Base-by-base conservation (phyloP, 148 eudicot genomes). In the Chenopodium suecicum region DNA sequence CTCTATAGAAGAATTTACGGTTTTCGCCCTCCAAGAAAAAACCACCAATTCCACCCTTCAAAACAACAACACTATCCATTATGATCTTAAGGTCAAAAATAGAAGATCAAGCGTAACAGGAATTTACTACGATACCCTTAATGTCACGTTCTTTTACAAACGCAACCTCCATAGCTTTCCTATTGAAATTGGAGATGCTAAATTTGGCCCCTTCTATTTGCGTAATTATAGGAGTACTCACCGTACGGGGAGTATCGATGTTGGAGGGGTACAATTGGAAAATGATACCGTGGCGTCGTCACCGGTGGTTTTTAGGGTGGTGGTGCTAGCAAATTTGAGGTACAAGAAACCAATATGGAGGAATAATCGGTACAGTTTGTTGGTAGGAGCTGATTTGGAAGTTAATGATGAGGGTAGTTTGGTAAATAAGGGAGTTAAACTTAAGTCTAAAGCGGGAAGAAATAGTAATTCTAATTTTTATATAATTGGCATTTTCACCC, bases 261-360 rank as follows among this genome's bases (percentile, higher is more conserved):
- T 62, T 37, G 48, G 60, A 32, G 82, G 86, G 50, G 56, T 82
- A 79, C 81, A 82, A 44, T 84, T 90, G 91, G 74, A 66, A 67
- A 86, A 44, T 37, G 88, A 37, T 34, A 65, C 41, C 12, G 0
- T 9, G 44, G 44, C 7, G 44, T 41, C 44, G 25, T 79, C 79
- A 71, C 86, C 72, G 7, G 29, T 52, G 13, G 17, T 56, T 14
- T 89, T 90, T 63, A 47, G 89, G 88, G 92, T 93, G 87, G 90
- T 82, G 77, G 47, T 94, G 85, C 83, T 31, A 64, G 89, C 97
- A 32, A 77, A 76, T 74, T 89, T 93, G 47, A 82, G 92, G 92
- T 93, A 65, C 60, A 89, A 90, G 73, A 56, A 56, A 13, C 60
- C 17, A 17, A 12, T 56, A 4, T 56, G 60, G 60, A 62, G 22